A percentile compares a stretch with the other conserved stretches of the same genome.
phyloP scores from a whole-genome alignment of 805 yeast species.

The Myxozyma nipponensis region DNA sequence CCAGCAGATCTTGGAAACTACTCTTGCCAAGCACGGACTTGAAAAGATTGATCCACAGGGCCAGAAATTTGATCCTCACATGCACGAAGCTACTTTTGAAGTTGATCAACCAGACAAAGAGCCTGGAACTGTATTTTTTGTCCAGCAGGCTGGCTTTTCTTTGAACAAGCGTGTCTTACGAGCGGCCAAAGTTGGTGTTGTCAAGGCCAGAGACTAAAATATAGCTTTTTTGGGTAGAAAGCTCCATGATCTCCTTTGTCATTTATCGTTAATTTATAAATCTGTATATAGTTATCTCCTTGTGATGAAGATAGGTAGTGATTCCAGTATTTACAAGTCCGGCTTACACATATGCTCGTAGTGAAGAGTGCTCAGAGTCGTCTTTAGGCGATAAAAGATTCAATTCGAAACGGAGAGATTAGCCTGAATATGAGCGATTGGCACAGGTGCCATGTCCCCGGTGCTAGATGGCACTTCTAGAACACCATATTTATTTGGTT shows the following conservation, averaged over 20 bases:
- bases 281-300: background rate
- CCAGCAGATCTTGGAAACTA: conserved; percentile 77
- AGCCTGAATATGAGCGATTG: background rate
- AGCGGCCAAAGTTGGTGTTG: conserved; percentile 95
- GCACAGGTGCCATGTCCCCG: background rate
- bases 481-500: background rate
- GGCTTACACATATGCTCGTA: too few species aligned
- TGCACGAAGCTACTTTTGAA: conserved; percentile 90
- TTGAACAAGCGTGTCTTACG: conserved; percentile 83
- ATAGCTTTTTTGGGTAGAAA: background rate
- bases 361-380: too few species aligned
- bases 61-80: conserved; percentile 82
- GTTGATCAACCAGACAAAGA: conserved; percentile 80
- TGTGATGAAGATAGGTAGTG: background rate
- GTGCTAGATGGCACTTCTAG: background rate
- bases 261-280: background rate
- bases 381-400: too few species aligned
- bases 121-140: conserved; percentile 89
- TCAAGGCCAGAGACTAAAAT: conserved; percentile 42
- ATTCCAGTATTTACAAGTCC: background rate
- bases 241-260: background rate
- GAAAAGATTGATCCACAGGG: conserved; percentile 78
- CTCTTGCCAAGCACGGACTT: conserved; percentile 75
- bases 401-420: background rate
- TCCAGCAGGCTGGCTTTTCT: conserved; percentile 85